Conservation (phyloP, 1,284 basidiomycete genomes). For the Ceratobasidium sp. region DNA sequence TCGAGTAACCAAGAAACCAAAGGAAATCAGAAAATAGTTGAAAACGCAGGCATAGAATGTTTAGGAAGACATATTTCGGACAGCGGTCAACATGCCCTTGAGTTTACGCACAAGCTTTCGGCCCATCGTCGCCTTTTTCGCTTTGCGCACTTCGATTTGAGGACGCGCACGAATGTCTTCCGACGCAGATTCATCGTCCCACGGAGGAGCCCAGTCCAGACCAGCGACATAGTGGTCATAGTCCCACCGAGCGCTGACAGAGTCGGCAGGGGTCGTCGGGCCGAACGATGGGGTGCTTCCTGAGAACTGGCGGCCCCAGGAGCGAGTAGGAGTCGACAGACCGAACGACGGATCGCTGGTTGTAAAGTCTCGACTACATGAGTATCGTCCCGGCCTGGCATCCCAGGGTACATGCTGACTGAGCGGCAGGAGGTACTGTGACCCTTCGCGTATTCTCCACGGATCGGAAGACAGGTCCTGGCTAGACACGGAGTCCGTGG, state of each 20-base stretch:
- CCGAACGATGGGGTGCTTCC: constrained; percentile 3
- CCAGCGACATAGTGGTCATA: background rate
- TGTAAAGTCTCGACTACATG: background rate
- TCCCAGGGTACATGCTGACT: background rate
- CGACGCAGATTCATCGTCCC: background rate
- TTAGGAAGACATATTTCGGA: background rate
- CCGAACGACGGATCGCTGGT: background rate
- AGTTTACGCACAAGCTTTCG: constrained; percentile 15
- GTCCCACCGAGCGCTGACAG: background rate
- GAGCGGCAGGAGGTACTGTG: background rate
- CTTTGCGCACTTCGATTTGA: background rate
- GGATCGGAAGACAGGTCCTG: background rate
- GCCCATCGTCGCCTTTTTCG: background rate
- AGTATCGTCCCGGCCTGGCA: background rate
- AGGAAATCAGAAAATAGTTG: background rate
- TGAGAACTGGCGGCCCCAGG: constrained; percentile 1
- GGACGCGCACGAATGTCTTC: background rate
- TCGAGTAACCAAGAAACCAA: background rate
- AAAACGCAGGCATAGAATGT: background rate
- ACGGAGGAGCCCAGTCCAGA: background rate
- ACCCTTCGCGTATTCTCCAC: background rate
- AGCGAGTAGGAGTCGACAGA: background rate
- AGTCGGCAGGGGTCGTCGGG: constrained; percentile 3
- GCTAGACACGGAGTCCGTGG: background rate
- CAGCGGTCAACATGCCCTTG: background rate